Conservation (phyloP, 2,329 filamentous ascomycete genomes). For the Zymoseptoria passerinii region DNA sequence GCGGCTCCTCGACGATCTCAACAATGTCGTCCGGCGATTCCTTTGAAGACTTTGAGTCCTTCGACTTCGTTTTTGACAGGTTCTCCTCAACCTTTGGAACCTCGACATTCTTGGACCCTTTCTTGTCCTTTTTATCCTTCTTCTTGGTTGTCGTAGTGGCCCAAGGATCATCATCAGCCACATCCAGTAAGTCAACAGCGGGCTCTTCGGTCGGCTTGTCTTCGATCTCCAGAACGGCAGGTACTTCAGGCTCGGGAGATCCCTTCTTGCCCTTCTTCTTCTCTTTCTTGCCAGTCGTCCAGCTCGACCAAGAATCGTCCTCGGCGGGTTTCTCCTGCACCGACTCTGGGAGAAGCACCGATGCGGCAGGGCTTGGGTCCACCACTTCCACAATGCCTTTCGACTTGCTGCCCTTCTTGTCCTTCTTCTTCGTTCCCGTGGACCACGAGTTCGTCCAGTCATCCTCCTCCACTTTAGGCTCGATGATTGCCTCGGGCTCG, state of each 20-base stretch:
- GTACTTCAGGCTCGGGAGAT: conserved; percentile 9
- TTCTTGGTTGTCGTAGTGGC: conserved; percentile 29
- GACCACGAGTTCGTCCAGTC: conserved; percentile 48
- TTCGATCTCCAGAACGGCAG: conserved; percentile 37
- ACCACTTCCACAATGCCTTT: conserved; percentile 34
- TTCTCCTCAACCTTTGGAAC: conserved; percentile 27
- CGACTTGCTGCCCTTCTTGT: conserved; percentile 37
- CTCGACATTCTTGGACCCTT: conserved; percentile 12
- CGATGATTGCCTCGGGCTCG: conserved; percentile 42
- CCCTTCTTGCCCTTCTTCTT: conserved; percentile 47
- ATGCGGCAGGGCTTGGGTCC: conserved; percentile 25
- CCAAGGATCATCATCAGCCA: conserved; percentile 23
- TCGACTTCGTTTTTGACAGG: conserved; percentile 29
- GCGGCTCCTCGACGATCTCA: conserved; percentile 18
- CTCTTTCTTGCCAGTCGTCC: conserved; percentile 38
- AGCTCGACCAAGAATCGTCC: conserved; percentile 26
- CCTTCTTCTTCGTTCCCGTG: conserved; percentile 49
- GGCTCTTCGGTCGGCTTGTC: conserved; percentile 28
- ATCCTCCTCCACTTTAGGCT: conserved; percentile 43
- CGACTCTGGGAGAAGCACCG: conserved; percentile 37
- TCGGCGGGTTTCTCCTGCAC: conserved; percentile 30
- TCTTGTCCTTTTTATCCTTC: conserved; percentile 31
- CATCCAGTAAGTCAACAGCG: conserved; percentile 17
- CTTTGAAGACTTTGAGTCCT: conserved; percentile 21
- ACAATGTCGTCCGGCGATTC: conserved; percentile 21